Percentiles rank a stretch among this genome's conserved stretches.
Evolutionary conservation across 345 rosid genomes (phyloP).

Genomic region (Brassica napus): Da-Ae NC_063443.1:15941001-15941500

Average conservation of each 20-base stretch:
- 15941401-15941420: constrained; percentile 15
- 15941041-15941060: neutral
- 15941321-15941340: constrained; percentile 28
- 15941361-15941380: constrained; percentile 32
- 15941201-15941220: neutral
- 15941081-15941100: too few relatives aligned
- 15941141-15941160: neutral
- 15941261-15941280: neutral
- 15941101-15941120: neutral
- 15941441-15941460: constrained; percentile 21
- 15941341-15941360: constrained; percentile 3
- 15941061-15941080: too few relatives aligned
- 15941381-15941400: neutral
- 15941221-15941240: constrained; percentile 33
- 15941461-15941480: constrained; percentile 23
- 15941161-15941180: neutral
- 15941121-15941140: neutral
- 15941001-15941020: neutral
- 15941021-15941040: neutral
- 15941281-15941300: constrained; percentile 40
- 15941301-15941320: constrained; percentile 22
- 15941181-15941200: constrained; percentile 17
- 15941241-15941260: constrained; percentile 10
- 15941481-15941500: constrained; percentile 2
- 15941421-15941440: constrained; percentile 1